Conservation (phyloP, 129 eudicot genomes). For the Scalesia atractyloides region DNA sequence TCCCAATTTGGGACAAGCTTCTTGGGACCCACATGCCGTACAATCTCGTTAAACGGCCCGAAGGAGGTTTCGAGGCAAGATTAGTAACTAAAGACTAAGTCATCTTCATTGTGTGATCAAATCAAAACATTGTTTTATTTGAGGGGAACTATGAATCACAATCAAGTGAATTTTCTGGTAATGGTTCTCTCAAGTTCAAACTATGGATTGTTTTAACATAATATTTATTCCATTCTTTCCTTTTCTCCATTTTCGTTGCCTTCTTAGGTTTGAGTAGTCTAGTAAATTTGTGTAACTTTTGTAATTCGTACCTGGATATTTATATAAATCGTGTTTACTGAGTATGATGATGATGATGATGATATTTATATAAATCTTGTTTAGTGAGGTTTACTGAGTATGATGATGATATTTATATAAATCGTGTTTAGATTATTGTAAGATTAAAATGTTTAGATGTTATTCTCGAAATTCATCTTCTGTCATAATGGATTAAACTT, state of each 20-base stretch:
- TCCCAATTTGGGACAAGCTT: slow-evolving; percentile 73
- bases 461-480: too few relatives aligned
- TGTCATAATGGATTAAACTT: too few relatives aligned
- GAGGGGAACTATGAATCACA: slow-evolving; percentile 11
- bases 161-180: slow-evolving; percentile 7
- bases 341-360: too few relatives aligned
- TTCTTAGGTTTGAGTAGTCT: slow-evolving; percentile 18
- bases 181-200: background rate
- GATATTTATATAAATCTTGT: too few relatives aligned
- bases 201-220: slow-evolving; percentile 10
- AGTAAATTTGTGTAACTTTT: slow-evolving; percentile 2
- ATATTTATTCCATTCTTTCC: background rate
- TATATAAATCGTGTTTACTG: too few relatives aligned
- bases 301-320: too few relatives aligned
- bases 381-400: too few relatives aligned
- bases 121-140: slow-evolving; percentile 6
- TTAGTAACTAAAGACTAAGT: slow-evolving; percentile 45
- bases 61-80: slow-evolving; percentile 79
- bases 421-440: too few relatives aligned
- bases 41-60: slow-evolving; percentile 52
- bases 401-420: too few relatives aligned
- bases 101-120: slow-evolving; percentile 19
- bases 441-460: too few relatives aligned
- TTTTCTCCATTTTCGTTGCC: background rate
- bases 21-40: slow-evolving; percentile 77